Evolutionary conservation across 2,329 filamentous ascomycete genomes (phyloP), one percentile per base, ranked within the genome.

Genomic region (Fusarium camptoceras): DNA sequence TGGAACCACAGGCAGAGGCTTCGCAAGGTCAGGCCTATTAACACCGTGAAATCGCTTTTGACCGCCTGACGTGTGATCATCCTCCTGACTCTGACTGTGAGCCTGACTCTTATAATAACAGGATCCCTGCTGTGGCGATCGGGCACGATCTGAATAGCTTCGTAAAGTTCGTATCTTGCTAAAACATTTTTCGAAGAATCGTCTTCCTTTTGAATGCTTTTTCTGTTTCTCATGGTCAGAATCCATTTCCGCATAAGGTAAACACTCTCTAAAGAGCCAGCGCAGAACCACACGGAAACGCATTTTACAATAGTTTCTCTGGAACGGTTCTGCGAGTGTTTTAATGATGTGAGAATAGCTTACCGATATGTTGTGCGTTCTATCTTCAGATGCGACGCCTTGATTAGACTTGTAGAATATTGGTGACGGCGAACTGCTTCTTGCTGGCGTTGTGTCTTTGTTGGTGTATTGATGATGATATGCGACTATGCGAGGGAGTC

Each of bases 1-100:
- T 65, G 62, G 62, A 59, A 59, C 62, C 60, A 65, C 62, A 64
- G 59, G 61, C 39, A 64, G 24, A 64, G 51, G 60, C 51, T 64
- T 64, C 39, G 22, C 55, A 54, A 54, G 28, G 50, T 54, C 39
- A 47, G 22, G 41, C 47, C 54, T 49, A 57, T 30, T 48, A 56
- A 49, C 24, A 56, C 24, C 28, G 37, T 47, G 48, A 37, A 15
- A 18, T 41, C 39, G 18, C 18, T 49, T 48, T 25, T 49, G 64
- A 24, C 56, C 61, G 49, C 49, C 57, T 62, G 56, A 64, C 58
- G 48, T 41, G 30, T 59, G 22, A 64, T 55, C 27, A 63, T 57
- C 43, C 60, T 64, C 46, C 43, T 64, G 58, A 64, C 59, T 61
- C 6, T 53, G 30, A 20, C n/a, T 55, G 41, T 57, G 55, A 16